Base-by-base conservation (phyloP, 768 basidiomycete genomes). In the Tulasnella sp. region DNA sequence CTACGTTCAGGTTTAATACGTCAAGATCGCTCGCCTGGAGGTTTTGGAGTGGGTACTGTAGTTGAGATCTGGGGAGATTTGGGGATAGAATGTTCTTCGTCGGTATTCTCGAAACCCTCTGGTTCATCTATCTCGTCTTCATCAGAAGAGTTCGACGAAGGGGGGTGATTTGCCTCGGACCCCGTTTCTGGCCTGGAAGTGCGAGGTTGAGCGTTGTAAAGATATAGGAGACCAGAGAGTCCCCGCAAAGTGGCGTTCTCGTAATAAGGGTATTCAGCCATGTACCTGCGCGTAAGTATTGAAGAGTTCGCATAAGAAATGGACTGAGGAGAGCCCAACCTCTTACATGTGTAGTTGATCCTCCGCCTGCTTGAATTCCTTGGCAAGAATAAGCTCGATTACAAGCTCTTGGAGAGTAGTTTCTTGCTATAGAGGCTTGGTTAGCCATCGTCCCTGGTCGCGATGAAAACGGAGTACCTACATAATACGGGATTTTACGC, bases 341-440 rank as follows among this genome's bases (percentile, higher is more conserved):
- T n/a, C 90, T 81, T 85, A 96, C 94, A 96, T 88, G 83, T 96
- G 94, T 18, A 97, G 86, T 83, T 98, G 94, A 80, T 95, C 93
- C 77, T 96, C 86, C 1, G 96, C 96, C 76, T 92, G 90, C 78
- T 88, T 87, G 82, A 93, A 87, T 83, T 88, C 88, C 6, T 87
- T 88, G 27, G 87, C 84, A 27, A 88, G 82, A 78, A 96, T 90
- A 31, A 96, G 87, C 42, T 90, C 87, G 36, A 95, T 87, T 14
- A 93, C 86, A 4, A 97, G 85, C 83, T 97, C 95, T 82, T 90
- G 90, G 14, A 98, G 86, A 58, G 97, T 91, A 36, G 85, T 81
- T 84, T 94, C 92, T 82, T 90, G 90, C 96, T 97, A 82, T n/a
- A 36, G 42, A 14, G 52, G 36, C 44, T 78, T 71, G 24, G 76